These are phyloP conservation scores for Botryotinia narcissicola DNA, from an alignment of 2,329 filamentous ascomycete genomes.

Conservation along the genomic window DNA sequence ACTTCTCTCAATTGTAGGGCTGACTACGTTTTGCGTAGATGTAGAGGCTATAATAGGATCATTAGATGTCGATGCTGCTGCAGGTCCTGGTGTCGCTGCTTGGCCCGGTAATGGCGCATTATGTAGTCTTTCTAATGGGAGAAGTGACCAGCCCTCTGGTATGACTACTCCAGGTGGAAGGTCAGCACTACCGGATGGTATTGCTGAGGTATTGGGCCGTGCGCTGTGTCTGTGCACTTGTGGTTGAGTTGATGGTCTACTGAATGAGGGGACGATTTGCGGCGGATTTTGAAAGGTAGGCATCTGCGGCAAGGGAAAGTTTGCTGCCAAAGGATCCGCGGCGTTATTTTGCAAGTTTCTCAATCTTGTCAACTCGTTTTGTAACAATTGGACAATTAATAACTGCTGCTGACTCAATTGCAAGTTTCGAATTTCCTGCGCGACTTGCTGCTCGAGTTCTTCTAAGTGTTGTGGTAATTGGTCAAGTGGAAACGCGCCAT, in stretches of 20 bases:
- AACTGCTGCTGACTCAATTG: slow-evolving; percentile 66
- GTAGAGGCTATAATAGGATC: slow-evolving; percentile 30
- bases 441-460: slow-evolving; percentile 66
- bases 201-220: slow-evolving; percentile 47
- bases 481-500: slow-evolving; percentile 18
- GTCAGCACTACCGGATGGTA: slow-evolving; percentile 59
- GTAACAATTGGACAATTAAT: slow-evolving; percentile 63
- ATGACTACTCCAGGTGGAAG: slow-evolving; percentile 63
- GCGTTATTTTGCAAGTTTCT: slow-evolving; percentile 42
- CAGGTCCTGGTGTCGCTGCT: slow-evolving; percentile 23
- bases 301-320: slow-evolving; percentile 34
- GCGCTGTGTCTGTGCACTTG: slow-evolving; percentile 47
- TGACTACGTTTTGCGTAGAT: slow-evolving; percentile 30
- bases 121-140: slow-evolving; percentile 55
- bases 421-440: slow-evolving; percentile 63
- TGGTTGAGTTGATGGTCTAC: slow-evolving; percentile 3
- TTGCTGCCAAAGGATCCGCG: slow-evolving; percentile 27
- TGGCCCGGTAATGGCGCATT: slow-evolving; percentile 16
- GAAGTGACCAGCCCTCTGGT: slow-evolving; percentile 62
- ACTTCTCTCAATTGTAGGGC: slow-evolving; percentile 26
- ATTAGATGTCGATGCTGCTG: slow-evolving; percentile 27
- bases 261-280: slow-evolving; percentile 16
- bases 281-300: not conserved
- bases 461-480: slow-evolving; percentile 60
- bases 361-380: slow-evolving; percentile 65